These are phyloP conservation scores for Erucastrum elatum DNA, from an alignment of 345 rosid species.

Conservation along the genomic window DNA sequence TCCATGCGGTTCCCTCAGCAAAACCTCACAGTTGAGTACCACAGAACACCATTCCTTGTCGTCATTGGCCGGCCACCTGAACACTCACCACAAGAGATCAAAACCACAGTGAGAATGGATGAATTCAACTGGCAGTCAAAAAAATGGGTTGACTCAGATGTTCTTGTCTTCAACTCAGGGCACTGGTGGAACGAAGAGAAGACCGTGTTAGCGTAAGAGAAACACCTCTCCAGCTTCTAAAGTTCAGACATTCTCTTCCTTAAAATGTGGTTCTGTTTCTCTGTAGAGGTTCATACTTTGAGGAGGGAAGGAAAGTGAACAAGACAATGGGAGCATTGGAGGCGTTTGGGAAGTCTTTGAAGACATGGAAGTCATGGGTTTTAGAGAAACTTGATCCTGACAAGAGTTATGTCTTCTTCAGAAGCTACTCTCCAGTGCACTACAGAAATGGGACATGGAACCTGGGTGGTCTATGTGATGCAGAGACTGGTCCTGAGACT, in stretches of 20 bases:
- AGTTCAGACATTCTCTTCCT: not conserved
- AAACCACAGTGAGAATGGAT: slow-evolving; percentile 56
- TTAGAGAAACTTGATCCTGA: slow-evolving; percentile 46
- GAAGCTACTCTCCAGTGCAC: slow-evolving; percentile 81
- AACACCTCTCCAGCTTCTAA: not conserved
- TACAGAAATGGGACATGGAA: slow-evolving; percentile 85
- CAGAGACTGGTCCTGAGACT: slow-evolving; percentile 57
- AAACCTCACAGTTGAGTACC: slow-evolving; percentile 78
- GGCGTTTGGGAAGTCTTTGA: slow-evolving; percentile 66
- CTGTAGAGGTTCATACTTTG: slow-evolving; percentile 71
- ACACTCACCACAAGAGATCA: slow-evolving; percentile 44
- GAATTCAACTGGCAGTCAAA: slow-evolving; percentile 63
- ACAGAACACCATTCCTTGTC: slow-evolving; percentile 75
- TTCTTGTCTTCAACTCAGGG: slow-evolving; percentile 72
- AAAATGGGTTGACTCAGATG: slow-evolving; percentile 68
- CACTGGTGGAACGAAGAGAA: slow-evolving; percentile 89
- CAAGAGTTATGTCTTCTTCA: slow-evolving; percentile 61
- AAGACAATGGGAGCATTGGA: slow-evolving; percentile 63
- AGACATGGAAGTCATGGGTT: slow-evolving; percentile 71
- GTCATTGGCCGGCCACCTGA: slow-evolving; percentile 56
- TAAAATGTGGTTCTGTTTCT: not conserved
- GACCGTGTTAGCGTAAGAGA: slow-evolving; percentile 48
- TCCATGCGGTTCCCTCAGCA: slow-evolving; percentile 65
- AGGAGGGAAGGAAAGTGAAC: slow-evolving; percentile 63
- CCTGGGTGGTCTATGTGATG: slow-evolving; percentile 66